Percentiles rank a stretch among this genome's conserved stretches.
These are phyloP conservation scores for Pleodorina starrii DNA, from an alignment of 139 green algal genomes.

Conservation along the genomic window DNA sequence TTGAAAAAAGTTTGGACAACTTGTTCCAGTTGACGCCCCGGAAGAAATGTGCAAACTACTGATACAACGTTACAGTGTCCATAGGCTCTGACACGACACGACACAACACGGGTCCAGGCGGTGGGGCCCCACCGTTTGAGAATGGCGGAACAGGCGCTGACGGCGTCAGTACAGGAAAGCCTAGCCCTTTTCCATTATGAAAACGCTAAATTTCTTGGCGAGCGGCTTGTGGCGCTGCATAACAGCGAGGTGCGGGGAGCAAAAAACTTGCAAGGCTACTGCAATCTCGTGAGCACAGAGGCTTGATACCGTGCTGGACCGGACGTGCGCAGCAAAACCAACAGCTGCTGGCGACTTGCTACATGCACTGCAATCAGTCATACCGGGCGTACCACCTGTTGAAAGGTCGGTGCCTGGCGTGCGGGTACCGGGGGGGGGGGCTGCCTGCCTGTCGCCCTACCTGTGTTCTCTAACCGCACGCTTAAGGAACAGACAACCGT, in stretches of 20 bases:
- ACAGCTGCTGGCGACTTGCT: constrained; percentile 89
- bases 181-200: constrained; percentile 79
- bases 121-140: neutral
- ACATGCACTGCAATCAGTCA: constrained; percentile 82
- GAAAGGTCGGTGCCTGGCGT: constrained; percentile 57
- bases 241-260: constrained; percentile 70
- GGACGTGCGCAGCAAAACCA: constrained; percentile 77
- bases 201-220: constrained; percentile 89
- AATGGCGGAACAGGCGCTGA: constrained; percentile 47
- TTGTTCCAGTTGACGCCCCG: neutral
- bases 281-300: neutral
- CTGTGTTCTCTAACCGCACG: too few relatives aligned
- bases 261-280: too few relatives aligned
- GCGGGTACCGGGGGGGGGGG: neutral
- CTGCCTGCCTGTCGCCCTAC: too few relatives aligned
- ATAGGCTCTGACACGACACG: neutral
- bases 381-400: constrained; percentile 86
- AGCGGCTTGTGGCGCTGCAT: constrained; percentile 82
- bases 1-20: neutral
- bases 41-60: neutral
- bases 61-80: neutral
- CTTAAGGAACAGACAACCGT: too few relatives aligned
- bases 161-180: constrained; percentile 69
- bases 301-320: too few relatives aligned
- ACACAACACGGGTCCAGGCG: neutral